These are phyloP conservation scores for Abortiporus biennis DNA, from an alignment of 1,284 basidiomycete genomes.

Conservation along the genomic window DNA sequence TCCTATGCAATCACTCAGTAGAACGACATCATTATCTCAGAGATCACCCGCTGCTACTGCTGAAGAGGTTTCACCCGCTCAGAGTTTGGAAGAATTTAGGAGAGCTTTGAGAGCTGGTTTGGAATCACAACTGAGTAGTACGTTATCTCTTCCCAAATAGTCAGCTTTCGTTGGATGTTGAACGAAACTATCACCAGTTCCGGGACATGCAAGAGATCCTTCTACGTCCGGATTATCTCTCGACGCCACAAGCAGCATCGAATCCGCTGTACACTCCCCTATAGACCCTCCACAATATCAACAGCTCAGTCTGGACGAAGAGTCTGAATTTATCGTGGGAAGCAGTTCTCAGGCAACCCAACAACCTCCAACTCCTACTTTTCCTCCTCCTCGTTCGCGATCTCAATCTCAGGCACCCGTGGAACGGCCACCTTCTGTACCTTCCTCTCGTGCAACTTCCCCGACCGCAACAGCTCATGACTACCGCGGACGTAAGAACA, in stretches of 20 bases:
- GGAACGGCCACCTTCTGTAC: background rate
- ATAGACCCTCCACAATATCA: no score
- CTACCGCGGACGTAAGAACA: constrained; percentile 27
- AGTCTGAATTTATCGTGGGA: constrained; percentile 3
- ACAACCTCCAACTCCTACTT: background rate
- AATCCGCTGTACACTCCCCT: no score
- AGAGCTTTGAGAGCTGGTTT: background rate
- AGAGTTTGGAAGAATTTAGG: constrained; percentile 1
- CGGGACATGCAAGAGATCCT: no score
- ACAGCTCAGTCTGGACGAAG: background rate
- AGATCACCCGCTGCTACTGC: background rate
- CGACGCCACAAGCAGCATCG: no score
- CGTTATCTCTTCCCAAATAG: background rate
- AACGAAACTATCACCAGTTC: no score
- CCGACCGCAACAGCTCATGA: constrained; percentile 13
- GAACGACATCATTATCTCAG: background rate
- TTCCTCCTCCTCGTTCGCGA: background rate
- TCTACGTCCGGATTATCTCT: no score
- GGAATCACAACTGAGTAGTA: background rate
- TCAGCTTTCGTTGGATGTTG: background rate
- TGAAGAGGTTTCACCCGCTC: background rate
- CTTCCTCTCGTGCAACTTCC: constrained; percentile 1
- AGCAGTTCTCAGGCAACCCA: background rate
- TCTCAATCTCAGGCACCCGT: background rate
- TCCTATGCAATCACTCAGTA: constrained; percentile 1